Conservation (phyloP, 2,329 filamentous ascomycete species). For the Colletotrichum somersetense region DNA sequence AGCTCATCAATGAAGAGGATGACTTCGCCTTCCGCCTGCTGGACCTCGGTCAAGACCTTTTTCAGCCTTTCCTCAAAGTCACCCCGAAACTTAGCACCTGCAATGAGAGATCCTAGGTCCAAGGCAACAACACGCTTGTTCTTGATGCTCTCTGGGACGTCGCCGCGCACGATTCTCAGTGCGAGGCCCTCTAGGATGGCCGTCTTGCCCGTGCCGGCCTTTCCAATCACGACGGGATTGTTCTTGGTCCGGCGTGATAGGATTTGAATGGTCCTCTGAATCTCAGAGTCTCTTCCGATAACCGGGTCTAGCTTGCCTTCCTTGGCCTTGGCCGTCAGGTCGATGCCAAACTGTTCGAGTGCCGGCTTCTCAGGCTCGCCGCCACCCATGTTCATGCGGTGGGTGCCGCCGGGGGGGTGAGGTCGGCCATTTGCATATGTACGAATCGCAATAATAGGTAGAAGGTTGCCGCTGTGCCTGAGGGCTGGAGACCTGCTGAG, state of each 20-base stretch:
- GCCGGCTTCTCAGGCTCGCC: slow-evolving; percentile 83
- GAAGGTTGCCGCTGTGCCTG: slow-evolving; percentile 45
- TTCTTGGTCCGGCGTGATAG: slow-evolving; percentile 95
- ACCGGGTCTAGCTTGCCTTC: slow-evolving; percentile 95
- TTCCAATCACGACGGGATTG: slow-evolving; percentile 93
- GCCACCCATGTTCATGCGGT: slow-evolving; percentile 89
- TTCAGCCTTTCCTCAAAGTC: slow-evolving; percentile 97
- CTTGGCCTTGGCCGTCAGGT: slow-evolving; percentile 86
- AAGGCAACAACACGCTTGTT: slow-evolving; percentile 90
- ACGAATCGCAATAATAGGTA: slow-evolving; percentile 59
- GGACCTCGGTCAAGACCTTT: slow-evolving; percentile 89
- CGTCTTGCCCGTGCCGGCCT: slow-evolving; percentile 92
- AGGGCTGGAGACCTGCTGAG: slow-evolving; percentile 23
- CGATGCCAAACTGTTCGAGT: slow-evolving; percentile 90
- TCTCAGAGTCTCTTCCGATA: slow-evolving; percentile 91
- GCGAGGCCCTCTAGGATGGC: slow-evolving; percentile 92
- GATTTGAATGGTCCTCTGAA: slow-evolving; percentile 94
- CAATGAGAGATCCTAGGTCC: slow-evolving; percentile 92
- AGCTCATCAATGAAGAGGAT: slow-evolving; percentile 97
- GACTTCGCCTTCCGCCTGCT: slow-evolving; percentile 88
- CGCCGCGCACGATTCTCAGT: slow-evolving; percentile 88
- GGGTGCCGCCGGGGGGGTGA: slow-evolving; percentile 90
- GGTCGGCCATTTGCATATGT: slow-evolving; percentile 79
- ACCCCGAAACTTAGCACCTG: slow-evolving; percentile 93
- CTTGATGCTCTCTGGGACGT: slow-evolving; percentile 96